A percentile compares a stretch with the other conserved stretches of the same genome.
Conservation (phyloP, 306 rosid genomes). For the Trifolium subterraneum region DNA sequence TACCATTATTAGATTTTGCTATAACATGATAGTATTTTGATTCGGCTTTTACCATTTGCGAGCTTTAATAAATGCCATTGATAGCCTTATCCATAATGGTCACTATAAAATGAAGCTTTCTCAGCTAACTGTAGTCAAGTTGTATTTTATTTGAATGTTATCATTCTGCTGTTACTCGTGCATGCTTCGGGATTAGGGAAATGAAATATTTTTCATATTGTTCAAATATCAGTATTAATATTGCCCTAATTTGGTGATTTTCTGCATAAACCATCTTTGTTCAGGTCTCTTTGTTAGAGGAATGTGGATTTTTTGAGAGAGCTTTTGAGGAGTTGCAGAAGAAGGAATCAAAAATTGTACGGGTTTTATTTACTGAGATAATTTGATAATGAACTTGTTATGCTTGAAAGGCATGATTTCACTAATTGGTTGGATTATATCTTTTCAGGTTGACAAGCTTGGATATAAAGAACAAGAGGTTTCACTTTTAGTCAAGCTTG, state of each 20-base stretch:
- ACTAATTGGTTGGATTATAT: constrained; percentile 37
- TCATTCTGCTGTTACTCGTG: constrained; percentile 17
- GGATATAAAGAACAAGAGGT: constrained; percentile 83
- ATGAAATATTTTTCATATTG: constrained; percentile 18
- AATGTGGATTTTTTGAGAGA: constrained; percentile 70
- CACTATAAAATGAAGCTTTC: constrained; percentile 14
- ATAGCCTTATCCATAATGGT: constrained; percentile 19
- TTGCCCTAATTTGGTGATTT: constrained; percentile 29
- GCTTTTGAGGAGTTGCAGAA: constrained; percentile 82
- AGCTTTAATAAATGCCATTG: constrained; percentile 6
- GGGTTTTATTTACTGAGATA: constrained; percentile 41
- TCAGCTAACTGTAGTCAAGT: constrained; percentile 20
- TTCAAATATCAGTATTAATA: constrained; percentile 4
- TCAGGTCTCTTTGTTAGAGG: constrained; percentile 89
- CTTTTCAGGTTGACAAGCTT: constrained; percentile 80
- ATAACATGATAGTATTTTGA: constrained; percentile 7
- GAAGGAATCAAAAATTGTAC: constrained; percentile 76
- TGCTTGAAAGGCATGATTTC: constrained; percentile 35
- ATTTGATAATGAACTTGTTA: constrained; percentile 32
- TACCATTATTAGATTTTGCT: constrained; percentile 13
- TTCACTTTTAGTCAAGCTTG: constrained; percentile 85
- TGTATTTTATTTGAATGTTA: constrained; percentile 19
- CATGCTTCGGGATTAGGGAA: constrained; percentile 17
- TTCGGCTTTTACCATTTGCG: constrained; percentile 4
- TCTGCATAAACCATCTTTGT: constrained; percentile 40